Evolutionary conservation across 164 flowering plant species (phyloP), one percentile per base, ranked within the genome.

Genomic region (Brasenia schreberi): DNA sequence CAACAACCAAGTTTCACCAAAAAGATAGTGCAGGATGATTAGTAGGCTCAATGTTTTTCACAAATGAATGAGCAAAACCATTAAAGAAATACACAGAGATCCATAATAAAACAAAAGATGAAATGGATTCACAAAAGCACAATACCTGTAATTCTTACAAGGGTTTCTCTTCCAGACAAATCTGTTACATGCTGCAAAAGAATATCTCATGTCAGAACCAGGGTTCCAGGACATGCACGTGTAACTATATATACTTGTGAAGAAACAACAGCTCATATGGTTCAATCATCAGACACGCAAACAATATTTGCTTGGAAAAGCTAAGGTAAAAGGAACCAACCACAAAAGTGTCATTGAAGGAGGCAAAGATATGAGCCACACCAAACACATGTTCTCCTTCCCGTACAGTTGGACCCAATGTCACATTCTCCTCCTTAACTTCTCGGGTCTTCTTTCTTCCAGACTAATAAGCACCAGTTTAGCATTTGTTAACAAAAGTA

Each of bases 361-460:
- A 91, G 9, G 97, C 97, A 71, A 83, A 88, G 27, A 90, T 86
- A 75, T 85, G 97, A 12, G 93, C 92, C 0, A 90, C 97, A 59
- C 92, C 97, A 66, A 90, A 90, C n/a, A 84, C 90, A 65, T 84
- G 74, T 66, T 90, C 97, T 18, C 94, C 97, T 6, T 87, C 93
- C 53, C 87, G 71, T 0, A 82, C 83, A 66, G 83, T 65, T 6
- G 97, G 97, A n/a, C 94, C 92, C 56, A 89, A 85, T 5, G 87
- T 85, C 33, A 85, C 87, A 66, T 70, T 88, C 27, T 87, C 97
- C 62, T 84, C 89, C 79, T 89, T 89, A 0, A 88, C 88, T 65
- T 88, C 96, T 67, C 89, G 83, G 6, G 71, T 77, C 78, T 79
- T 87, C 68, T 79, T 91, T 81, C 69, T 78, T 65, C 63, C 63